Evolutionary conservation across 495 filamentous ascomycete genomes (phyloP).

Genomic region (Gamarada debralockiae): DNA sequence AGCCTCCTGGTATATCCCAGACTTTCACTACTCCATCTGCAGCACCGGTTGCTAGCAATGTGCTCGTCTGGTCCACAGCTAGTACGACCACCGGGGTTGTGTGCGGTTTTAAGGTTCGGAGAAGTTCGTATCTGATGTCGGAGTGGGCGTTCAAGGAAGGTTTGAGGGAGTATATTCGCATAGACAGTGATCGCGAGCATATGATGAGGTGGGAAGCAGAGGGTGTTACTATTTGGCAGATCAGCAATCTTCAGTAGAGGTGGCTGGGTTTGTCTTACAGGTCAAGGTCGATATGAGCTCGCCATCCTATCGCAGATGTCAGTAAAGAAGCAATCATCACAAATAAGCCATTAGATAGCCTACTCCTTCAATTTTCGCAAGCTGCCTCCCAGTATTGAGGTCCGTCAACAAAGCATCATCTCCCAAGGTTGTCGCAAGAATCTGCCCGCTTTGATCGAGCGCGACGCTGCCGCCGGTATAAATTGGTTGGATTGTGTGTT

Average conservation of each 20-base stretch:
- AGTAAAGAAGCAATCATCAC: background rate
- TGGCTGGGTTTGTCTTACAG: slow-evolving; percentile 43
- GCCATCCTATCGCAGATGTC: slow-evolving; percentile 64
- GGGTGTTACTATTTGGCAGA: slow-evolving; percentile 63
- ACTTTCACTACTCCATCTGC: slow-evolving; percentile 93
- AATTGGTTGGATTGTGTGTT: slow-evolving; percentile 80
- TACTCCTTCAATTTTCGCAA: slow-evolving; percentile 88
- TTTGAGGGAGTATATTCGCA: slow-evolving; percentile 81
- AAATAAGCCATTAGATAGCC: slow-evolving; percentile 26
- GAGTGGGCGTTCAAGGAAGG: slow-evolving; percentile 46
- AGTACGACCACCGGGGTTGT: slow-evolving; percentile 80
- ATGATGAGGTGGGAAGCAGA: slow-evolving; percentile 81
- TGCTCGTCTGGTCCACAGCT: slow-evolving; percentile 79
- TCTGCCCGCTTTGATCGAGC: slow-evolving; percentile 73
- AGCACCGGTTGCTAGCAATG: slow-evolving; percentile 83
- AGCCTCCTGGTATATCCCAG: slow-evolving; percentile 92
- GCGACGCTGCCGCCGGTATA: slow-evolving; percentile 89
- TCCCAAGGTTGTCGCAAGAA: slow-evolving; percentile 80
- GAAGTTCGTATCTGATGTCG: slow-evolving; percentile 58
- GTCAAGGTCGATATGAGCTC: slow-evolving; percentile 85
- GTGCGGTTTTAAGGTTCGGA: slow-evolving; percentile 86
- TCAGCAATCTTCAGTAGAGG: slow-evolving; percentile 17
- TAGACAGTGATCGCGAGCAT: slow-evolving; percentile 89
- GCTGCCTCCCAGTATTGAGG: slow-evolving; percentile 73
- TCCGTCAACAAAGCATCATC: slow-evolving; percentile 90